Base-by-base conservation (phyloP, 768 basidiomycete species). In the Boletus tomentosulus region DNA sequence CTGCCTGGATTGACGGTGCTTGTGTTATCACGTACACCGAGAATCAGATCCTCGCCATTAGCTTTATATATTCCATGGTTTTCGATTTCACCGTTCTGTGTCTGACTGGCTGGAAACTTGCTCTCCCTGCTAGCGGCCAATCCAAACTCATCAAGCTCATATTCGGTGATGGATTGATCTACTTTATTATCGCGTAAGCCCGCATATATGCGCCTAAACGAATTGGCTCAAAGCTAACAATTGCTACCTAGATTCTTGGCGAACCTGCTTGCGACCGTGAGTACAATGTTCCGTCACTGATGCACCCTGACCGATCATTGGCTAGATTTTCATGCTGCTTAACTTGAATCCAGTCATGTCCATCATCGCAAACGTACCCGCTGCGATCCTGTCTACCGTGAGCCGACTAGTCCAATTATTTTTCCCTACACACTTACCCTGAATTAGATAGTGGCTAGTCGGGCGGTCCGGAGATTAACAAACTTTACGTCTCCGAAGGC, bases 61-160 rank as follows among this genome's bases (percentile, higher is more conserved):
- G 81, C 6, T 89, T 86, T 69, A 85, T 88, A 58, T 88, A 88
- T 62, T 79, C 83, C 46, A 89, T 89, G 87, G 69, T 71, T 22
- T 87, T 87, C 62, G 87, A 89, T 69, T 75, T 89, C 56, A 63
- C 72, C 15, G 84, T 89, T 47, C 67, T 89, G 30, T 71, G 70
- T 44, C 72, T 88, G 47, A 86, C 84, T 25, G 81, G 76, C 11
- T 79, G 72, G 68, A 89, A 88, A 59, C 77, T 89, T 19, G 61
- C 78, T 8, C 73, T 76, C 58, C 68, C 70, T 25, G 59, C 74
- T 19, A 74, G 68, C 44, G 79, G 80, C 33, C 81, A 82, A 19
- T 76, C 75, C 31, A 78, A 76, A 35, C 79, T 89, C 22, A 79
- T 85, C 46, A 76, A 69, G 45, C 78, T 88, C 48, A 81, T 89